Evolutionary conservation across 2,329 filamentous ascomycete genomes (phyloP), one percentile per base, ranked within the genome.

Genomic region (Dactylella cylindrospora): DNA sequence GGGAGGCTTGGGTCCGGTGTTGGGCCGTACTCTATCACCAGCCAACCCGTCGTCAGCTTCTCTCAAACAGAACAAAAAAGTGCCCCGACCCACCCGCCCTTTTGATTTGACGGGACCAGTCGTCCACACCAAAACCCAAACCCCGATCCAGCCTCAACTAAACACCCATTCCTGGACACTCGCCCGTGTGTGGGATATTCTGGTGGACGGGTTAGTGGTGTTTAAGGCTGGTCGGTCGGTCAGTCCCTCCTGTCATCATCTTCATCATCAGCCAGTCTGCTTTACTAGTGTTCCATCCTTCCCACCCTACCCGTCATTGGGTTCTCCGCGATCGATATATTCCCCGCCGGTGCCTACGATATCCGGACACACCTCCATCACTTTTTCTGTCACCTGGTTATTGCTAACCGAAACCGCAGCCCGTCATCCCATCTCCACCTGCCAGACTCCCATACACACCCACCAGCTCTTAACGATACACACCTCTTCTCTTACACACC

Each of bases 121-220:
- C n/a, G n/a, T n/a, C n/a, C n/a, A n/a, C n/a, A n/a, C n/a, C n/a
- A n/a, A n/a, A n/a, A n/a, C n/a, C n/a, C n/a, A n/a, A n/a, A n/a
- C n/a, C n/a, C n/a, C n/a, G n/a, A n/a, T n/a, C n/a, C n/a, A n/a
- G n/a, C n/a, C n/a, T n/a, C n/a, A n/a, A n/a, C n/a, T n/a, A n/a
- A n/a, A n/a, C n/a, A n/a, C n/a, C n/a, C n/a, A n/a, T n/a, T n/a
- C n/a, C n/a, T n/a, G 53, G 53, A 61, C 55, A 35, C 55, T 53
- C 47, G 47, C 35, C 41, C 15, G 33, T 38, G 33, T 38, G 33
- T 19, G 33, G 12, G 33, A n/a, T n/a, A n/a, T n/a, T n/a, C n/a
- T n/a, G n/a, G n/a, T n/a, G n/a, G n/a, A n/a, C 47, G 55, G 47
- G 47, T 61, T 47, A 53, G 55, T 61, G 55, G 55, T 61, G 55